Conservation (phyloP, 805 yeast genomes). For the Candida stauntonica region DNA sequence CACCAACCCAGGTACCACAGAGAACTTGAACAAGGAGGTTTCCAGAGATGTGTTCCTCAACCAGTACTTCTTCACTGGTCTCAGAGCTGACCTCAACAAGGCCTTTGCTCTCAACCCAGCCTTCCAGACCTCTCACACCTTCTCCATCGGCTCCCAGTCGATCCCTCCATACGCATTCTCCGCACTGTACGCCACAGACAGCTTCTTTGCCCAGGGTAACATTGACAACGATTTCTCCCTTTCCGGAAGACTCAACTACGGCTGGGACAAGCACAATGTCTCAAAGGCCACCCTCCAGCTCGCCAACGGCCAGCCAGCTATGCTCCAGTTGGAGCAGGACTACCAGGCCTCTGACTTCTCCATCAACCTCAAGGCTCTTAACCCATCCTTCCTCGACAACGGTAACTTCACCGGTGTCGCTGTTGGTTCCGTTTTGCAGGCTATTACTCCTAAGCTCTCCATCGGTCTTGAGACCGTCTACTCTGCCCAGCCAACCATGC, state of each 20-base stretch:
- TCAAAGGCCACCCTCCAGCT: conserved; percentile 86
- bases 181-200: conserved; percentile 84
- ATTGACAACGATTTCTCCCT: conserved; percentile 82
- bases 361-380: conserved; percentile 82
- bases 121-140: conserved; percentile 94
- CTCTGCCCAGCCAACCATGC: conserved; percentile 67
- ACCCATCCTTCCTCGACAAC: conserved; percentile 69
- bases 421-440: conserved; percentile 86
- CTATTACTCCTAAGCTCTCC: conserved; percentile 76
- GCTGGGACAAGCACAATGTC: conserved; percentile 76
- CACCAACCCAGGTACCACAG: conserved; percentile 91
- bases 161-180: conserved; percentile 89
- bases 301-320: conserved; percentile 83
- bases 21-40: conserved; percentile 90
- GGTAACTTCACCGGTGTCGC: conserved; percentile 87
- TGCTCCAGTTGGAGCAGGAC: conserved; percentile 96
- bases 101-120: conserved; percentile 88
- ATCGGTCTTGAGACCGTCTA: conserved; percentile 92
- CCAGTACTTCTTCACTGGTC: conserved; percentile 89
- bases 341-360: conserved; percentile 86
- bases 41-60: conserved; percentile 86
- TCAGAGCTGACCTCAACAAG: conserved; percentile 94
- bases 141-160: conserved; percentile 79
- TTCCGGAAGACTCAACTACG: conserved; percentile 86
- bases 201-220: conserved; percentile 84